phyloP scores from a whole-genome alignment of 768 basidiomycete species.

The Boletus reticulatus region DNA sequence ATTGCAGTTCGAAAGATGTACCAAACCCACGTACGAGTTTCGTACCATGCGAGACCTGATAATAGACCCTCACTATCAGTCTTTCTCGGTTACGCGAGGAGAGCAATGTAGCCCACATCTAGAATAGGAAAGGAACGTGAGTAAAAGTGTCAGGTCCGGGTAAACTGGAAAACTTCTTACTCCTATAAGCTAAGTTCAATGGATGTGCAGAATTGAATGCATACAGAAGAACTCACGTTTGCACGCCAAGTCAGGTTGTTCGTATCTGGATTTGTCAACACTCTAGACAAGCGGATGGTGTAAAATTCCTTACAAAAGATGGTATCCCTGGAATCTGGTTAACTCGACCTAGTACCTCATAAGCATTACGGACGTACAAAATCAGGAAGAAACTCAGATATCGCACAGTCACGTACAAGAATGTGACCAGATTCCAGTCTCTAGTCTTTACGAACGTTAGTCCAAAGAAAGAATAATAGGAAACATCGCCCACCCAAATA shows the following conservation, averaged over 20 bases:
- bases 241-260: constrained; percentile 5
- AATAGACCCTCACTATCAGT: background rate
- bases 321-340: constrained; percentile 5
- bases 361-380: constrained; percentile 1
- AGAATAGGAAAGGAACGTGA: background rate
- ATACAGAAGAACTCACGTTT: constrained; percentile 2
- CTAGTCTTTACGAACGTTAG: constrained; percentile 8
- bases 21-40: constrained; percentile 15
- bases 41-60: constrained; percentile 15
- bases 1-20: constrained; percentile 14
- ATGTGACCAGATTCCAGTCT: constrained; percentile 17
- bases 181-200: constrained; percentile 1
- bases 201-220: background rate
- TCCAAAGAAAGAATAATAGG: background rate
- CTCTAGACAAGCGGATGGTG: too few species aligned
- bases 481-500: constrained; percentile 11
- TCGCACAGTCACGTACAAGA: constrained; percentile 18
- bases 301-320: constrained; percentile 8
- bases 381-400: constrained; percentile 15
- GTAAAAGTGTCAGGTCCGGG: background rate
- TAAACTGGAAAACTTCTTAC: constrained; percentile 2
- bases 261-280: constrained; percentile 7
- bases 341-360: background rate
- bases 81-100: background rate
- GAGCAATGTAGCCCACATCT: constrained; percentile 10